Conservation (phyloP, 2,329 filamentous ascomycete genomes). For the Fusarium miscanthi region DNA sequence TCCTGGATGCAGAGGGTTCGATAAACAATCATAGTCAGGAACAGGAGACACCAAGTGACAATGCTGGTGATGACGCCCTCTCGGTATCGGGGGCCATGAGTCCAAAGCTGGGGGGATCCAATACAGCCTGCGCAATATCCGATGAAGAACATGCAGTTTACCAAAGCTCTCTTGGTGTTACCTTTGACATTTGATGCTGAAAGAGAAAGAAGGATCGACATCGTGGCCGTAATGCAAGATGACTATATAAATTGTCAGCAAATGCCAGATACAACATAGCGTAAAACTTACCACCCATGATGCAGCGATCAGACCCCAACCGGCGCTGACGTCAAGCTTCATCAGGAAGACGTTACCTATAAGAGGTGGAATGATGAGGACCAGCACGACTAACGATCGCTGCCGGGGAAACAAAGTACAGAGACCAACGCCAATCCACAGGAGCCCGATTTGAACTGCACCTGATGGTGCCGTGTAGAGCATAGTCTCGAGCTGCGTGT, state of each 20-base stretch:
- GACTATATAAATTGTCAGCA: not conserved
- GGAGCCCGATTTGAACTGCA: not conserved
- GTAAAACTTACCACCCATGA: not conserved
- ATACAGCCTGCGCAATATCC: not conserved
- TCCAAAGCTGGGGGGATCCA: not conserved
- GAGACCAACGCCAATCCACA: not conserved
- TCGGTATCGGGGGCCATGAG: not conserved
- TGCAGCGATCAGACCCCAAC: not conserved
- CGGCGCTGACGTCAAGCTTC: not conserved
- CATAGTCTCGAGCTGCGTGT: conserved; percentile 1
- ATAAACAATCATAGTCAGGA: not conserved
- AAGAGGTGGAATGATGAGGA: not conserved
- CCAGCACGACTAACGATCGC: not conserved
- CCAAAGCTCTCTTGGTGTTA: not conserved
- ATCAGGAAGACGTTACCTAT: not conserved
- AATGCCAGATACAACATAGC: accelerated
- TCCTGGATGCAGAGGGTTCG: not conserved
- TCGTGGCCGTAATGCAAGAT: not conserved
- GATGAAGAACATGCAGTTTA: conserved; percentile 2
- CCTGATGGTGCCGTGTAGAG: not conserved
- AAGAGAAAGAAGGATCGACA: not conserved
- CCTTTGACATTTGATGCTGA: not conserved
- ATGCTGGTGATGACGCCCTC: not conserved
- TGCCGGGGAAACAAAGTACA: not conserved
- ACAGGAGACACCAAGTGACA: not conserved